Evolutionary conservation across 176 grass and related monocot species (phyloP).

Genomic region (Oryza longistaminata): DNA sequence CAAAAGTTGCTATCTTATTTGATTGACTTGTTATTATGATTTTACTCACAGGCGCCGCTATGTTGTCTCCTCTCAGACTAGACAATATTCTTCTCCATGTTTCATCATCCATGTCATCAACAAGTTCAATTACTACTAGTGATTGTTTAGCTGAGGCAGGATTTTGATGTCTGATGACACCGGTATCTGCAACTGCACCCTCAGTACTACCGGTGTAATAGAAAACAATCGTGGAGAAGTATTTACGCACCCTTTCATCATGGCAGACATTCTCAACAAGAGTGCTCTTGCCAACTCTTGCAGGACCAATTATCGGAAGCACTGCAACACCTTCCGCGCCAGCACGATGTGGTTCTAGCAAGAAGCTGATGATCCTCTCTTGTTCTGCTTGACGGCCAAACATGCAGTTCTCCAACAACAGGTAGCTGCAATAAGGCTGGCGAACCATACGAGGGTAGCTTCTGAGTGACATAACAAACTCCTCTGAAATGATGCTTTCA

Average conservation of each 20-base stretch:
- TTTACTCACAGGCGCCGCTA: constrained; percentile 8
- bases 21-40: not conserved
- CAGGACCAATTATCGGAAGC: not conserved
- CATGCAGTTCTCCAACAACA: not conserved
- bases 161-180: not conserved
- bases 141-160: not conserved
- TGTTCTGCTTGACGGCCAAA: not conserved
- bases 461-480: not conserved
- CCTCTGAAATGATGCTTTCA: not conserved
- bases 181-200: not conserved
- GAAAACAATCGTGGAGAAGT: not conserved
- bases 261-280: constrained; percentile 11
- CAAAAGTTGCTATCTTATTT: not conserved
- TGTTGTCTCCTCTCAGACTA: not conserved
- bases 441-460: not conserved
- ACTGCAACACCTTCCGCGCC: not conserved
- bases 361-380: not conserved
- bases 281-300: constrained; percentile 20
- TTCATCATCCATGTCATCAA: not conserved
- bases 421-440: not conserved
- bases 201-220: not conserved
- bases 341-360: not conserved
- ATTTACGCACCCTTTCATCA: not conserved
- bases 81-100: not conserved
- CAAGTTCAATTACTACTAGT: not conserved